A percentile compares a stretch with the other conserved stretches of the same genome.
phyloP scores from a whole-genome alignment of 257 asterid species.

The Mentha longifolia region DNA sequence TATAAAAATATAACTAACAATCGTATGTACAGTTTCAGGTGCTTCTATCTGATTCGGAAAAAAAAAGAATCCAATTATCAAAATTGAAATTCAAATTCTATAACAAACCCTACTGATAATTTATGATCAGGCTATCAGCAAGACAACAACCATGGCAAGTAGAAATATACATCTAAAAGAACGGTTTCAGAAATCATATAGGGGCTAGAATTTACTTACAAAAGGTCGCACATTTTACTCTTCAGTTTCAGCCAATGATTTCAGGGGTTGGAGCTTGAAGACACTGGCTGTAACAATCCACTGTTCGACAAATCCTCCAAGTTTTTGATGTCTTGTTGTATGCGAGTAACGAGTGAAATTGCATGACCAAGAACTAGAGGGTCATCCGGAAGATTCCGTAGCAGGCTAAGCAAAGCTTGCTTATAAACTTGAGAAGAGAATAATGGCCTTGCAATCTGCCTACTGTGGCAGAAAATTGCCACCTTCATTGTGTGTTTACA shows the following conservation, averaged over 20 bases:
- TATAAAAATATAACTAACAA: slow-evolving; percentile 3
- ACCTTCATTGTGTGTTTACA: slow-evolving; percentile 54
- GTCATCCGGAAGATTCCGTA: slow-evolving; percentile 48
- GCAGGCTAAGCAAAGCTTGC: slow-evolving; percentile 47
- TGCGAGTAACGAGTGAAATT: slow-evolving; percentile 38
- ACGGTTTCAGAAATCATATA: not conserved
- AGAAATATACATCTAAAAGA: slow-evolving; percentile 3
- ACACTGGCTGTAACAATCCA: slow-evolving; percentile 50
- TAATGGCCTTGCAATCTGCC: slow-evolving; percentile 52
- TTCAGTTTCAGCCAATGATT: not conserved
- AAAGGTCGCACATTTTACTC: not conserved
- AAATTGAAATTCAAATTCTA: not conserved
- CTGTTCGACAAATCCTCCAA: slow-evolving; percentile 48
- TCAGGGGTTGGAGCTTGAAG: slow-evolving; percentile 33
- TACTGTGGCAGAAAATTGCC: slow-evolving; percentile 41
- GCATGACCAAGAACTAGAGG: slow-evolving; percentile 55
- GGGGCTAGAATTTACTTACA: not conserved
- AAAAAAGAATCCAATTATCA: not conserved
- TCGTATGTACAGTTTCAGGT: not conserved
- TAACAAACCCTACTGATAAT: not conserved
- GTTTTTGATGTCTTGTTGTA: slow-evolving; percentile 47
- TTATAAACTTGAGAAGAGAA: slow-evolving; percentile 48
- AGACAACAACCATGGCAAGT: not conserved
- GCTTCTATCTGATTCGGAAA: slow-evolving; percentile 17
- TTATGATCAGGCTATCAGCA: not conserved